phyloP scores from a whole-genome alignment of 306 rosid species.

The Inga oerstediana region DNA sequence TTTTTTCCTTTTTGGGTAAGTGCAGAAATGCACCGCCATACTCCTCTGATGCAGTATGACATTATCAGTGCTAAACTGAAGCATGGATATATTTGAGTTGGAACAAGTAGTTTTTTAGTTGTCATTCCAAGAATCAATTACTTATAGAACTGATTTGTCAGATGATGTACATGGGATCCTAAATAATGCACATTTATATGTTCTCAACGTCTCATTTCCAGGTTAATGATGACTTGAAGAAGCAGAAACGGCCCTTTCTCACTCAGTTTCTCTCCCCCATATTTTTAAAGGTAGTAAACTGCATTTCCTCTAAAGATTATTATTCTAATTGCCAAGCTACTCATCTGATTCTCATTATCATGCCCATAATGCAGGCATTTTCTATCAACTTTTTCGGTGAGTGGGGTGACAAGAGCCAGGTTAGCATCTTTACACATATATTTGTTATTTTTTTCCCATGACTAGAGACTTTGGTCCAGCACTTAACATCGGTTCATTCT shows the following conservation, averaged over 20 bases:
- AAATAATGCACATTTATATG: neutral
- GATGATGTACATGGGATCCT: neutral
- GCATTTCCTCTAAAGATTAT: neutral
- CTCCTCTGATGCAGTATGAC: neutral
- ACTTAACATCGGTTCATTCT: conserved; percentile 9
- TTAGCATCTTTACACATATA: conserved; percentile 18
- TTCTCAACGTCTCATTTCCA: conserved; percentile 14
- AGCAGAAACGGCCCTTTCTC: conserved; percentile 52
- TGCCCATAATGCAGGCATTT: conserved; percentile 57
- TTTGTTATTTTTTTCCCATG: neutral
- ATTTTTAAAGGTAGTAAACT: conserved; percentile 55
- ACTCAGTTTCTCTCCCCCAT: conserved; percentile 65
- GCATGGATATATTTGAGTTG: neutral
- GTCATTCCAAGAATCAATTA: neutral
- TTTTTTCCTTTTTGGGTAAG: neutral
- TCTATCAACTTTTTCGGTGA: conserved; percentile 79
- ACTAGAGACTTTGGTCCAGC: conserved; percentile 3
- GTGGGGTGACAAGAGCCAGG: conserved; percentile 88
- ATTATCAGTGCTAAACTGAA: neutral
- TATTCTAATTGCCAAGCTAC: conserved; percentile 2
- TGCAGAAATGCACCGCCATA: neutral
- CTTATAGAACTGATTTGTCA: neutral
- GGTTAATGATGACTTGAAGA: conserved; percentile 63
- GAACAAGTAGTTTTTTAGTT: neutral
- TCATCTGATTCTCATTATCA: conserved; percentile 10